Evolutionary conservation across 73 alveolate genomes (phyloP).

Genomic region (Uronychia setigera): DNA sequence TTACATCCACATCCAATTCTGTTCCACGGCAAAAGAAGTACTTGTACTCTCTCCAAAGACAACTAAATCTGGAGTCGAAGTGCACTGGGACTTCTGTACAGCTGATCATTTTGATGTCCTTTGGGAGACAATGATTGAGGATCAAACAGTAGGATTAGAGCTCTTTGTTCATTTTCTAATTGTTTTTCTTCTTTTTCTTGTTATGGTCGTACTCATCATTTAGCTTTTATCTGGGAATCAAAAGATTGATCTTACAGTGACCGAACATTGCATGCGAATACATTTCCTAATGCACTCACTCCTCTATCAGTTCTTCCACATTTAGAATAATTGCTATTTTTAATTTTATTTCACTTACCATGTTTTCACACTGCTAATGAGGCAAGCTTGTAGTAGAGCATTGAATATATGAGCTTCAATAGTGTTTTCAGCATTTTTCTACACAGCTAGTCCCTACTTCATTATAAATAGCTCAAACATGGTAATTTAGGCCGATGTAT

Average conservation of each 20-base stretch:
- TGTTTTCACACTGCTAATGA: no score
- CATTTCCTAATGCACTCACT: slow-evolving; percentile 96
- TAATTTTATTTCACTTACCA: no score
- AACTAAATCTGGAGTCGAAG: slow-evolving; percentile 95
- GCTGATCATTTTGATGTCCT: slow-evolving; percentile 87
- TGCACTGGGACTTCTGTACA: slow-evolving; percentile 83
- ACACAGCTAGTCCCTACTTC: slow-evolving; percentile 81
- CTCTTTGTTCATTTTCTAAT: neutral
- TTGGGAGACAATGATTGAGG: slow-evolving; percentile 86
- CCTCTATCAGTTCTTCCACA: slow-evolving; percentile 98
- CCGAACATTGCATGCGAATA: slow-evolving; percentile 76
- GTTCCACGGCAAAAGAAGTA: slow-evolving; percentile 78
- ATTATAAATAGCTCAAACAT: no score
- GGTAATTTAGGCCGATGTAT: no score
- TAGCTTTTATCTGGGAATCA: slow-evolving; percentile 55
- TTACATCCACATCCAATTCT: slow-evolving; percentile 78
- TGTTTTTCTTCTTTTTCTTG: neutral
- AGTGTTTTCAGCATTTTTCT: slow-evolving; percentile 75
- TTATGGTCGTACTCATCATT: slow-evolving; percentile 41
- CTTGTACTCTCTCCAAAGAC: slow-evolving; percentile 93
- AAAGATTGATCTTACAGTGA: slow-evolving; percentile 24
- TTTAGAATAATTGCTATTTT: slow-evolving; percentile 61
- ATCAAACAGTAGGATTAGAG: slow-evolving; percentile 25
- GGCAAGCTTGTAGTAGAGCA: no score
- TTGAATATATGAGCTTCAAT: slow-evolving; percentile 73